Percentiles rank a stretch among this genome's conserved stretches.
Conservation (phyloP, 176 grass and related monocot species). For the Oryza meridionalis region DNA sequence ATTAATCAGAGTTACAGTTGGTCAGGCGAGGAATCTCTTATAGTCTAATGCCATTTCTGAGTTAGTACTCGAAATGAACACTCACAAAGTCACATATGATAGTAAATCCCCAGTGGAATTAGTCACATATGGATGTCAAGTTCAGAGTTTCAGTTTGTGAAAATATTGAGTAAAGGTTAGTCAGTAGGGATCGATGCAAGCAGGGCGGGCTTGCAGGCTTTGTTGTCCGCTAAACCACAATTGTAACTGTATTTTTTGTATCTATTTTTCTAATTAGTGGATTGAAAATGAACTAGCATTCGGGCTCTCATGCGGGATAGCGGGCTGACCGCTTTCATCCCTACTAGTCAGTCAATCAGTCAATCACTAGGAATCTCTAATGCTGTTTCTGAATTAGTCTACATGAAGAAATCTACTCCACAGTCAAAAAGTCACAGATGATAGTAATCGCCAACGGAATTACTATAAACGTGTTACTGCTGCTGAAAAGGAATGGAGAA, state of each 20-base stretch:
- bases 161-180: too few relatives aligned
- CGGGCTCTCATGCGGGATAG: too few relatives aligned
- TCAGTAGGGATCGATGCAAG: too few relatives aligned
- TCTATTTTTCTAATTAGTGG: too few relatives aligned
- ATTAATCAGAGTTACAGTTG: not conserved
- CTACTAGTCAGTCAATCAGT: too few relatives aligned
- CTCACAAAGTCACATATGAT: not conserved
- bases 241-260: too few relatives aligned
- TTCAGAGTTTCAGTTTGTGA: not conserved
- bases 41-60: not conserved
- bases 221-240: too few relatives aligned
- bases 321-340: too few relatives aligned
- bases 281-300: too few relatives aligned
- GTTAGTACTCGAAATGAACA: not conserved
- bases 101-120: not conserved
- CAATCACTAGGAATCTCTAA: not conserved
- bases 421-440: not conserved
- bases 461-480: not conserved
- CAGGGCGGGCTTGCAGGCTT: too few relatives aligned
- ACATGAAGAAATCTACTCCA: not conserved
- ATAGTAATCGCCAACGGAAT: not conserved
- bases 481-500: not conserved
- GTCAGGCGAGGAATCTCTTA: not conserved
- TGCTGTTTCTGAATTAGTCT: not conserved
- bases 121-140: not conserved